Evolutionary conservation across 2,329 filamentous ascomycete genomes (phyloP), one percentile per base, ranked within the genome.

Genomic region (Cordyceps farinosa): DNA sequence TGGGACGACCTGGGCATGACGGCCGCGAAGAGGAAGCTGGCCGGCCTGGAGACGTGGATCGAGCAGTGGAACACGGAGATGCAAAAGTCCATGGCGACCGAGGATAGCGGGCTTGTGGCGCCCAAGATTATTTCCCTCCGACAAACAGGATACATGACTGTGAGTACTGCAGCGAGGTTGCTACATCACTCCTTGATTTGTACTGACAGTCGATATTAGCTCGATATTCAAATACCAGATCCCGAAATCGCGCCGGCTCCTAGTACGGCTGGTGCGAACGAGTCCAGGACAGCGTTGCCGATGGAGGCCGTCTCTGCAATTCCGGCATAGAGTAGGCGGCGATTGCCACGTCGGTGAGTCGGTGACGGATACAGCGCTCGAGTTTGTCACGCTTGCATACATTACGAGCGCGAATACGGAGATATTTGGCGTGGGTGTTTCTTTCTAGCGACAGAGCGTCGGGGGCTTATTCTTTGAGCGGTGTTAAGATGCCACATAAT

Each of bases 1-100:
- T 98, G 92, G 92, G 95, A 99, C 64, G 94, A 98, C 72, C 70
- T 94, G 29, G 92, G 94, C 1, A 77, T 91, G 42, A 90, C 90
- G 3, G 87, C 84, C 9, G 84, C 90, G 64, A 98, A 98, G 78
- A 79, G 81, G 29, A 84, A 88, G 62, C 75, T 97, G 52, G 84
- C 82, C 62, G 82, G 78, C 10, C 78, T 97, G 22, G 95, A 99
- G 76, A 76, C 75, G 44, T 97, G 91, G 87, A 84, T 99, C 61
- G 90, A 96, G 67, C 83, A 87, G 64, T 97, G 94, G 93, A 99
- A 99, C 73, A 73, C 74, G 9, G 85, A 91, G 66, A 85, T 87
- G 82, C 85, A 86, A 70, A 84, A 82, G 72, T 78, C 79, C 4
- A 70, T 78, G 61, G 78, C 79, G 29, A 78, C 79, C 3, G 84